Base-by-base conservation (phyloP, 306 rosid genomes). In the Mimosa pudica region DNA sequence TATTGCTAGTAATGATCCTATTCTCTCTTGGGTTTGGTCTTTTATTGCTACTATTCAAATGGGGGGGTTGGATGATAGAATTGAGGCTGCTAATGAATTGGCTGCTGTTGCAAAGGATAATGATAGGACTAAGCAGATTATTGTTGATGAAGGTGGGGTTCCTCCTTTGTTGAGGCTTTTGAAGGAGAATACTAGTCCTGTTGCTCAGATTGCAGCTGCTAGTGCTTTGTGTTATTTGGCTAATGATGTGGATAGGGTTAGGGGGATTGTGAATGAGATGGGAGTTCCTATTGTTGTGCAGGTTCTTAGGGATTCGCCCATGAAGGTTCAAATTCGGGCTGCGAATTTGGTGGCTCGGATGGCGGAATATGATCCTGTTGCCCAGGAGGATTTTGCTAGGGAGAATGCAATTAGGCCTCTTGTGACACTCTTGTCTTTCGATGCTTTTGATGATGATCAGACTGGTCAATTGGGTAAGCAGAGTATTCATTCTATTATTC, bases 21-120 rank as follows among this genome's bases (percentile, higher is more conserved):
- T 89, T 55, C 67, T 92, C 4, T 84, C 94, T 0, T 92, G 93
- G 97, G 93, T 92, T 35, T 92, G 97, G 97, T 92, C 97, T 12
- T 87, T 62, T 51, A 83, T 92, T 8, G 94, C 92, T 73, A 70
- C 90, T 0, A 51, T 92, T 80, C 93, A 90, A 82, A 92, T 92
- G 94, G 84, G 93, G 61, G 90, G 84, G 80, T 71, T 87, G 71
- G 71, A 83, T 13, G 89, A 87, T 63, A 83, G 88, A 55, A 73
- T 89, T 24, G 97, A 92, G 80, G 94, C 89, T 18, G 88, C 97
- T 0, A 85, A 82, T 70, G 89, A 84, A 74, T 84, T 92, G 57
- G 87, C 88, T 45, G 87, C 92, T 0, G 68, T 92, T 10, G 97
- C 93, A 2, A 71, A 60, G 17, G 97, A 90, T 76, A 92, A 87